Percentiles rank a stretch among this genome's conserved stretches.
Evolutionary conservation across 495 filamentous ascomycete genomes (phyloP).

Genomic region (Penicillium tannophilum): DNA sequence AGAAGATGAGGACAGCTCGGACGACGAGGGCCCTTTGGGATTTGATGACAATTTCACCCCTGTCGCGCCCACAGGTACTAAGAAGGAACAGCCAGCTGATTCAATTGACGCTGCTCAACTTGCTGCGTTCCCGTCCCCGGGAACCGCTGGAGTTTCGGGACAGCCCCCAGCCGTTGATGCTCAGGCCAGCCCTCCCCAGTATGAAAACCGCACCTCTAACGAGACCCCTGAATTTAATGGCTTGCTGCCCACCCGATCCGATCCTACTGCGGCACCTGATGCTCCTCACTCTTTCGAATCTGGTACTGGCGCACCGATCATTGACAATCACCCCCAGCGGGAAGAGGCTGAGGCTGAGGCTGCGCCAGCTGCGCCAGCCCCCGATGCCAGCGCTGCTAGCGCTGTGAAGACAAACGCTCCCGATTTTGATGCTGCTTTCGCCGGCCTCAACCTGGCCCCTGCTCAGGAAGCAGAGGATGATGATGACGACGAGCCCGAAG

Average conservation of each 20-base stretch:
- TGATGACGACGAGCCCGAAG: constrained; percentile 59
- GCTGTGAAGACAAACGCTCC: constrained; percentile 40
- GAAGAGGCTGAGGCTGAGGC: constrained; percentile 7
- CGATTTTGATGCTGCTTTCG: constrained; percentile 91
- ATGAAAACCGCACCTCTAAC: constrained; percentile 48
- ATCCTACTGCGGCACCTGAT: constrained; percentile 59
- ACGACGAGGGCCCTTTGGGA: constrained; percentile 67
- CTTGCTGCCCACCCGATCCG: constrained; percentile 63
- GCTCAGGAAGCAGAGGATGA: constrained; percentile 81
- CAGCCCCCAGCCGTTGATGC: constrained; percentile 54
- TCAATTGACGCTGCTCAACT: constrained; percentile 44
- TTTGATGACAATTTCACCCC: constrained; percentile 94
- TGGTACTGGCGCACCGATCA: constrained; percentile 44
- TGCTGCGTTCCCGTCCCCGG: constrained; percentile 43
- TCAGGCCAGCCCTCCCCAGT: constrained; percentile 67
- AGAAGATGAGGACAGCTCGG: constrained; percentile 71
- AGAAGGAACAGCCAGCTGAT: constrained; percentile 29
- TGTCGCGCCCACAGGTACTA: constrained; percentile 51
- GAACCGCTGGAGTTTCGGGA: constrained; percentile 27
- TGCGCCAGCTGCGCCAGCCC: background rate
- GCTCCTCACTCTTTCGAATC: constrained; percentile 49
- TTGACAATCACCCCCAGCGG: constrained; percentile 38
- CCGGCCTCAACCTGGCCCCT: constrained; percentile 63
- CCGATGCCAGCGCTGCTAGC: constrained; percentile 14
- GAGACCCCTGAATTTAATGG: constrained; percentile 58